phyloP scores from a whole-genome alignment of 352 stramenopile genomes.

The Ophiocytium majus region DNA sequence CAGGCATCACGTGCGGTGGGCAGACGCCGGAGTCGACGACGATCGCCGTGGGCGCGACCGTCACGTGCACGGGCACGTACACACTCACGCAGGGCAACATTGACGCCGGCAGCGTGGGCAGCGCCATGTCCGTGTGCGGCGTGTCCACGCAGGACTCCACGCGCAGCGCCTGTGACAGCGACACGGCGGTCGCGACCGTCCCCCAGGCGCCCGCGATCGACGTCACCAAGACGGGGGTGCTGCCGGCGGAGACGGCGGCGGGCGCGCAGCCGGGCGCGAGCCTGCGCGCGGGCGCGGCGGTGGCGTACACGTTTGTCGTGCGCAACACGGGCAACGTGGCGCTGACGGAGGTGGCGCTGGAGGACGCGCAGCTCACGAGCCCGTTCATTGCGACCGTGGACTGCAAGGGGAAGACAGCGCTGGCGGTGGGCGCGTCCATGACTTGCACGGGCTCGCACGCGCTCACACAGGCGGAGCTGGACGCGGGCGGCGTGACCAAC shows the following conservation, averaged over 20 bases:
- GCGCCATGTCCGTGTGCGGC: constrained; percentile 7
- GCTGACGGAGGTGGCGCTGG: constrained; percentile 25
- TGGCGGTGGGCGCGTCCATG: constrained; percentile 14
- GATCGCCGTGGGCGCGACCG: background rate
- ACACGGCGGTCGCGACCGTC: constrained; percentile 3
- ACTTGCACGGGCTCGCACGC: constrained; percentile 21
- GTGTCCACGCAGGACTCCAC: background rate
- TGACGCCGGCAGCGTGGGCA: constrained; percentile 21
- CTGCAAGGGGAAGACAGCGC: constrained; percentile 2
- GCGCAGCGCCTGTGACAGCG: background rate
- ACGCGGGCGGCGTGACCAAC: constrained; percentile 30
- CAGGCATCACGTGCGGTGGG: background rate
- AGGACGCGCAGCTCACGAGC: constrained; percentile 12
- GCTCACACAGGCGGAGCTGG: constrained; percentile 29
- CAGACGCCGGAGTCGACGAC: background rate
- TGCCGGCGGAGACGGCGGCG: background rate
- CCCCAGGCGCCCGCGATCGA: constrained; percentile 12
- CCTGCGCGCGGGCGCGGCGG: background rate
- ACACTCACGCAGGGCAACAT: constrained; percentile 23
- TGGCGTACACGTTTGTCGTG: constrained; percentile 21
- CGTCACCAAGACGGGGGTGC: constrained; percentile 9
- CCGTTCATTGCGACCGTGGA: constrained; percentile 10
- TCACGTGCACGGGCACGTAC: constrained; percentile 27
- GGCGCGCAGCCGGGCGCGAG: background rate
- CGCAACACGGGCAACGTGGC: constrained; percentile 33